A percentile compares a stretch with the other conserved stretches of the same genome.
Conservation (phyloP, 768 basidiomycete species). For the Leccinum uliginosum region DNA sequence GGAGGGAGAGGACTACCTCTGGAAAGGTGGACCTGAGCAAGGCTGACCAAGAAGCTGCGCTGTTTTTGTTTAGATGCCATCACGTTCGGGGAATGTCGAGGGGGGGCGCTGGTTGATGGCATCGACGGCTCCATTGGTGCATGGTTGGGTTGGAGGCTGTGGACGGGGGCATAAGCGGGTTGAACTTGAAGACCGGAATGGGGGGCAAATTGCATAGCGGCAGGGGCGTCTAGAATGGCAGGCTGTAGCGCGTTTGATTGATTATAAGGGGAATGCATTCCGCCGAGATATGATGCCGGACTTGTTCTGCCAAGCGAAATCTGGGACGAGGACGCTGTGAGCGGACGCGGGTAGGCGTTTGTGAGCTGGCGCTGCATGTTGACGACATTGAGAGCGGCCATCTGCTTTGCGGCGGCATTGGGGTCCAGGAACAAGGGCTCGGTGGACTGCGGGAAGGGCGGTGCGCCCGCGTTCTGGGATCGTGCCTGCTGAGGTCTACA, state of each 20-base stretch:
- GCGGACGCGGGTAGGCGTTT: constrained; percentile 48
- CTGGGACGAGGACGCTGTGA: constrained; percentile 34
- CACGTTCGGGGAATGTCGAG: constrained; percentile 33
- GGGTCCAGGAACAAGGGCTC: constrained; percentile 58
- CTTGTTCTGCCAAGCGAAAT: constrained; percentile 49
- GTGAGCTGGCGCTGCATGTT: constrained; percentile 47
- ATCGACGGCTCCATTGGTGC: constrained; percentile 46
- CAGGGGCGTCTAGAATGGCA: constrained; percentile 38
- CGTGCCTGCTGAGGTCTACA: constrained; percentile 40
- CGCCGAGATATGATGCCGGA: constrained; percentile 66
- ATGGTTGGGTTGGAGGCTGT: constrained; percentile 29
- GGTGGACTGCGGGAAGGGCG: constrained; percentile 19
- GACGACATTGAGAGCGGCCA: constrained; percentile 69
- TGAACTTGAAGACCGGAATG: constrained; percentile 39
- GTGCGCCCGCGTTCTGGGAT: constrained; percentile 13
- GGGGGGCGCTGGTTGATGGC: constrained; percentile 34
- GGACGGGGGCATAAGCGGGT: constrained; percentile 38
- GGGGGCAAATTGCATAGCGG: constrained; percentile 38
- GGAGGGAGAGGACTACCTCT: constrained; percentile 69
- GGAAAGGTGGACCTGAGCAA: constrained; percentile 56
- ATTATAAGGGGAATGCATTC: constrained; percentile 39
- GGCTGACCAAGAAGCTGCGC: constrained; percentile 53
- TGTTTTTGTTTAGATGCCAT: constrained; percentile 50
- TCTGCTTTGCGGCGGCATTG: constrained; percentile 70
- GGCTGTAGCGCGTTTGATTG: constrained; percentile 33